Evolutionary conservation across 306 rosid genomes (phyloP), one percentile per base, ranked within the genome.

Genomic region (Neltuma alba): DNA sequence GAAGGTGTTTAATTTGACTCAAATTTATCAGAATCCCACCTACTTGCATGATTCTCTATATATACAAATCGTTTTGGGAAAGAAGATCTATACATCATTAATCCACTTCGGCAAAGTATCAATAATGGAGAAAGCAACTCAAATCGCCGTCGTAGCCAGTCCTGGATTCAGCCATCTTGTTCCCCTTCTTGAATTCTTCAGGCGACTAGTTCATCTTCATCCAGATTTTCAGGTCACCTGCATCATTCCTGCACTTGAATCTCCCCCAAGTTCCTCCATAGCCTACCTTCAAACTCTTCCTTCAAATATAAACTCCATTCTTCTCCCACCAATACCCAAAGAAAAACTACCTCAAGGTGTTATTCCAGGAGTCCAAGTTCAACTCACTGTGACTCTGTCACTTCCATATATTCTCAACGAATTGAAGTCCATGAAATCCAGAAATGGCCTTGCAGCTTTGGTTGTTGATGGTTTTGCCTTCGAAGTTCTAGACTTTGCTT

Each of bases 261-360:
- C 89, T 48, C 80, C 20, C 15, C 62, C 81, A 18, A 27, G 68
- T 31, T 54, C 87, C 47, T 74, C 82, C 30, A 80, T 61, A 71
- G 34, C 82, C 23, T 81, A 82, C 64, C 85, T 88, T 30, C 8
- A 83, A 77, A 72, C 76, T 0, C 85, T 83, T 73, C 91, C 91
- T 69, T 54, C 89, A 58, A 80, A 47, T 65, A 75, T 87, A 9
- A 37, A 80, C 63, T 72, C 81, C 30, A 28, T 83, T 14, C 65
- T 85, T 28, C 91, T 87, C 3, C 88, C 88, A 16, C 82, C 87
- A 61, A 41, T 85, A 0, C 65, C 30, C 63, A 61, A 34, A 72
- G 37, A 80, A 13, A 72, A 82, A 36, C 30, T 80, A 5, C 83
- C 87, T 15, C 50, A 80, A 37, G 79, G 63, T 0, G 65, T 9